A percentile compares a stretch with the other conserved stretches of the same genome.
Evolutionary conservation across 139 green algal species (phyloP).

Genomic region (Picochlorum sp.): DNA sequence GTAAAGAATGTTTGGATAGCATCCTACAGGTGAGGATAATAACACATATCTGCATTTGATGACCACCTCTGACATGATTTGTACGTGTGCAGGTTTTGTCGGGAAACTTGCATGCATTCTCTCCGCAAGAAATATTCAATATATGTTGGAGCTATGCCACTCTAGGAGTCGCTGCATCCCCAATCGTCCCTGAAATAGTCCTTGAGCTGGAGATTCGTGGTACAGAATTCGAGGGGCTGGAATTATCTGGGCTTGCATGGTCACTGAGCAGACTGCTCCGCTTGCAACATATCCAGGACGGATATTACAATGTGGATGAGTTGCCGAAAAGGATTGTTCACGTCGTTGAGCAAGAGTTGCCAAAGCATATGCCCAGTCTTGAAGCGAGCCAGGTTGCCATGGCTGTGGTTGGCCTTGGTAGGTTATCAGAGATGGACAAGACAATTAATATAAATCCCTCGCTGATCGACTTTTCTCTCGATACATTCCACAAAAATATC

Average conservation of each 20-base stretch:
- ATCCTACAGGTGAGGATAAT: not conserved
- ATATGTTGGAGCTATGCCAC: conserved; percentile 5
- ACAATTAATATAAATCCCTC: not conserved
- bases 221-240: conserved; percentile 2
- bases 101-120: not conserved
- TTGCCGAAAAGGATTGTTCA: not conserved
- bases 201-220: not conserved
- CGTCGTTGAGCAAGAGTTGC: not conserved
- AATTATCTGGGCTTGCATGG: conserved; percentile 24
- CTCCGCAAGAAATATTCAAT: conserved; percentile 8
- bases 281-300: not conserved
- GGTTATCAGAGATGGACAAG: not conserved
- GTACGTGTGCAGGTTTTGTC: not conserved
- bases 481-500: no score
- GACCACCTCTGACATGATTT: not conserved
- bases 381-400: conserved; percentile 7
- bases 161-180: not conserved
- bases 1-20: conserved; percentile 5
- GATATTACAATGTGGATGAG: not conserved
- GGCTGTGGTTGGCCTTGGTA: not conserved
- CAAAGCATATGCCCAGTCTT: not conserved
- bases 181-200: not conserved
- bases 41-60: not conserved
- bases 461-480: not conserved
- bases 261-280: conserved; percentile 10